Evolutionary conservation across 2,329 filamentous ascomycete species (phyloP).

Genomic region (Torrubiella hemipterigena): DNA sequence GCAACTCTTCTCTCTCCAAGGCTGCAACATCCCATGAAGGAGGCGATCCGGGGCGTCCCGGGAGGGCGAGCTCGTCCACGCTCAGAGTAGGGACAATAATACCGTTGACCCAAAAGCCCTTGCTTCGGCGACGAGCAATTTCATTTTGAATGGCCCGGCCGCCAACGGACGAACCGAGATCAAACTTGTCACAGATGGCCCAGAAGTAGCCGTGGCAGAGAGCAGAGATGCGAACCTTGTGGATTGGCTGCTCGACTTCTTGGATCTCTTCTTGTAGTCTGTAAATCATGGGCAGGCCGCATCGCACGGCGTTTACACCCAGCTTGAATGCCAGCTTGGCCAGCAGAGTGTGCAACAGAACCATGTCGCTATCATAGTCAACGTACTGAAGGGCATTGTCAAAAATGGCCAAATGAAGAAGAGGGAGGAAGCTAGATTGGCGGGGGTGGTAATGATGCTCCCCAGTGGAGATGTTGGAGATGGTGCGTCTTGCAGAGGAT

Average conservation of each 20-base stretch:
- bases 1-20: constrained; percentile 50
- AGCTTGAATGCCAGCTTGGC: constrained; percentile 62
- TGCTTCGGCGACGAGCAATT: constrained; percentile 59
- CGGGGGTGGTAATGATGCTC: constrained; percentile 40
- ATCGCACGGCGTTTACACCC: constrained; percentile 70
- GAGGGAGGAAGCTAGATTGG: constrained; percentile 61
- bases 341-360: constrained; percentile 67
- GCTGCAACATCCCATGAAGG: constrained; percentile 36
- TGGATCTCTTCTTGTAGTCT: constrained; percentile 76
- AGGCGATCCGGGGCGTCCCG: constrained; percentile 30
- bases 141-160: constrained; percentile 65
- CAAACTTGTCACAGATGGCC: constrained; percentile 64
- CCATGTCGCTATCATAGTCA: constrained; percentile 60
- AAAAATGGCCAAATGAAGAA: constrained; percentile 80
- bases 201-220: constrained; percentile 85
- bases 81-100: constrained; percentile 58
- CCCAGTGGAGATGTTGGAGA: constrained; percentile 53
- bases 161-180: constrained; percentile 57
- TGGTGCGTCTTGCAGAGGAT: constrained; percentile 44
- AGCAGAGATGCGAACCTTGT: constrained; percentile 71
- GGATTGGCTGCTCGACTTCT: constrained; percentile 48
- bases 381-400: constrained; percentile 70
- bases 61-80: constrained; percentile 47
- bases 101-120: constrained; percentile 67
- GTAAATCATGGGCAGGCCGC: constrained; percentile 79